phyloP scores from a whole-genome alignment of 1,139 yeast genomes.

The Yamadazyma diospyri region DNA sequence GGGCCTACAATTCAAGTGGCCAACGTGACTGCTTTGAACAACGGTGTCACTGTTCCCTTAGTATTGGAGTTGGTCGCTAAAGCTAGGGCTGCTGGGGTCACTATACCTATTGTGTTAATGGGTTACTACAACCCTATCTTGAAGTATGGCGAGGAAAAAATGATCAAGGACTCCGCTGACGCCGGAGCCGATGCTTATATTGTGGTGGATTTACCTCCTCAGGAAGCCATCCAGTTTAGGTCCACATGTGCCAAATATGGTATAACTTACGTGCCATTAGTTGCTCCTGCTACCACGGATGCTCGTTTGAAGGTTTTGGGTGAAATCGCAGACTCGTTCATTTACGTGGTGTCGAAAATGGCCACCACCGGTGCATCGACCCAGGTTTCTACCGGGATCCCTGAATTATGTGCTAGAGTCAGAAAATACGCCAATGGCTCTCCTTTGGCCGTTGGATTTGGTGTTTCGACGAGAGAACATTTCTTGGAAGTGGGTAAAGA shows the following conservation, averaged over 20 bases:
- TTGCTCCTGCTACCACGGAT: constrained; percentile 95
- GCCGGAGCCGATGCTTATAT: constrained; percentile 97
- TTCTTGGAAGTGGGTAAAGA: constrained; percentile 71
- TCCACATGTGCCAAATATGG: constrained; percentile 63
- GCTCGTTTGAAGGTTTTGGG: constrained; percentile 77
- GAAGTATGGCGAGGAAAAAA: constrained; percentile 82
- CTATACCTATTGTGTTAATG: constrained; percentile 88
- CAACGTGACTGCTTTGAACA: constrained; percentile 71
- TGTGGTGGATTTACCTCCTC: constrained; percentile 95
- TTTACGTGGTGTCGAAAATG: constrained; percentile 95
- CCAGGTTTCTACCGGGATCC: constrained; percentile 61
- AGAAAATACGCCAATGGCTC: constrained; percentile 68
- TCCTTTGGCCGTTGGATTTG: constrained; percentile 96
- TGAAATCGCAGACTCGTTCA: constrained; percentile 87
- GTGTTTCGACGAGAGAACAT: constrained; percentile 92
- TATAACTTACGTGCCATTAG: constrained; percentile 83
- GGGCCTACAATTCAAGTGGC: constrained; percentile 96
- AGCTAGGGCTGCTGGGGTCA: constrained; percentile 82
- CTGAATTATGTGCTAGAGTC: constrained; percentile 69
- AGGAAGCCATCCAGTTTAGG: constrained; percentile 90
- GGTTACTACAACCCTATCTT: constrained; percentile 96
- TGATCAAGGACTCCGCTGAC: constrained; percentile 69
- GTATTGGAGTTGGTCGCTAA: constrained; percentile 66
- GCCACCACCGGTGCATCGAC: constrained; percentile 92
- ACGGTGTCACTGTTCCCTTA: constrained; percentile 70